phyloP scores from a whole-genome alignment of 345 rosid species.

The Populus alba region DNA sequence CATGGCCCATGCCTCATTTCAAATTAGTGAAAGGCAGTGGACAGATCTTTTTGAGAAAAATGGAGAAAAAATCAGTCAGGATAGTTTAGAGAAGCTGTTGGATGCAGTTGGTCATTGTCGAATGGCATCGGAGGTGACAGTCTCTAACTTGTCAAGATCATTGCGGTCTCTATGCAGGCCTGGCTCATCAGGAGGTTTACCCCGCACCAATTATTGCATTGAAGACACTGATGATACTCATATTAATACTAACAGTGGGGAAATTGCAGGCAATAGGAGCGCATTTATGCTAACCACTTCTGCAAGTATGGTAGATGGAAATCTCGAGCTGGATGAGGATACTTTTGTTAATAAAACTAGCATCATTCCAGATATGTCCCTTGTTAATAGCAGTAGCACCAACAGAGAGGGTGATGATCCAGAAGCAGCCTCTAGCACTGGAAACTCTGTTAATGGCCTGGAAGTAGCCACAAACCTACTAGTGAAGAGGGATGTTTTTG shows the following conservation, averaged over 20 bases:
- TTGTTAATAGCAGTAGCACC: not conserved
- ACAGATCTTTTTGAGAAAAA: constrained; percentile 46
- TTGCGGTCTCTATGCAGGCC: constrained; percentile 40
- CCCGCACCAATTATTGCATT: constrained; percentile 1
- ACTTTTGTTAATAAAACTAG: constrained; percentile 8
- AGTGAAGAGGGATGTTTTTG: not conserved
- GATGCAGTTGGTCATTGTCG: constrained; percentile 45
- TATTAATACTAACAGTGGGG: not conserved
- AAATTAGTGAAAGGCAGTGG: constrained; percentile 77
- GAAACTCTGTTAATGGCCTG: not conserved
- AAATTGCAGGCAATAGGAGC: not conserved
- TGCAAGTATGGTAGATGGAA: not conserved
- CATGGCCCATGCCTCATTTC: constrained; percentile 73
- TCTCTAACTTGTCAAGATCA: constrained; percentile 58
- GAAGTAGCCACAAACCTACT: not conserved
- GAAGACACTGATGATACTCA: constrained; percentile 6
- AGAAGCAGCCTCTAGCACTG: not conserved
- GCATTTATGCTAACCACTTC: constrained; percentile 1
- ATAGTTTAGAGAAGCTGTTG: constrained; percentile 44
- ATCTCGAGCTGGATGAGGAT: constrained; percentile 2
- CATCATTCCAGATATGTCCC: not conserved
- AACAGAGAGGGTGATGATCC: not conserved
- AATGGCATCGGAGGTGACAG: constrained; percentile 50
- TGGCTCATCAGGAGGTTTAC: constrained; percentile 15
- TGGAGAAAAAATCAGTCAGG: constrained; percentile 35